These are phyloP conservation scores for Salix exigua DNA, from an alignment of 345 rosid species.

Conservation along the genomic window DNA sequence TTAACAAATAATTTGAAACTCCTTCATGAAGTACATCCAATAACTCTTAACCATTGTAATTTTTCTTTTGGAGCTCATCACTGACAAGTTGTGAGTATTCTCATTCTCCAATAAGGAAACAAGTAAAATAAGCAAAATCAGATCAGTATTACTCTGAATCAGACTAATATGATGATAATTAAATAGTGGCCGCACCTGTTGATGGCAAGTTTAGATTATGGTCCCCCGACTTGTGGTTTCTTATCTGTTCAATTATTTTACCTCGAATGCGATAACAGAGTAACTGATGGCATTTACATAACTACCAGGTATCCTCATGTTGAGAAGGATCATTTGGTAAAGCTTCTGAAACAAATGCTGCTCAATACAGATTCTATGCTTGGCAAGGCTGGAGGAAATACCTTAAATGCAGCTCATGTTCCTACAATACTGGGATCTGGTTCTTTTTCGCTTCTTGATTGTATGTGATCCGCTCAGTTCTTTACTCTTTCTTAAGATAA, in stretches of 20 bases:
- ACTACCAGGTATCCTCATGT: constrained; percentile 29
- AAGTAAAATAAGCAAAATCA: no score
- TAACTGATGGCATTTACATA: constrained; percentile 19
- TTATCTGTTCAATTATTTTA: not conserved
- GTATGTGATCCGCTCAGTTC: constrained; percentile 9
- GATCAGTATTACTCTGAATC: no score
- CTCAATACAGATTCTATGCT: constrained; percentile 12
- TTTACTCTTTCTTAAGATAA: not conserved
- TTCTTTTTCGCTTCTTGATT: constrained; percentile 22
- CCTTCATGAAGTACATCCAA: not conserved
- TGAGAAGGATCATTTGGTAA: constrained; percentile 32
- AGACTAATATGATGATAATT: no score
- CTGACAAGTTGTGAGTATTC: not conserved
- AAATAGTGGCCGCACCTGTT: not conserved
- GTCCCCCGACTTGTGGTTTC: not conserved
- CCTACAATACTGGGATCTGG: constrained; percentile 31
- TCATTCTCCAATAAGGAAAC: not conserved
- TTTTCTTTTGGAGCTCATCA: not conserved
- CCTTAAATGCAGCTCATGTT: constrained; percentile 26
- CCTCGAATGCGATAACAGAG: not conserved
- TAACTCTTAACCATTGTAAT: not conserved
- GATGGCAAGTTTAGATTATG: not conserved
- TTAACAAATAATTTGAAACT: not conserved
- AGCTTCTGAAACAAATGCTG: constrained; percentile 31
- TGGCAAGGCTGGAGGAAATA: not conserved